These are phyloP conservation scores for Sisymbrium altissimum DNA, from an alignment of 345 rosid species.

Conservation along the genomic window DNA sequence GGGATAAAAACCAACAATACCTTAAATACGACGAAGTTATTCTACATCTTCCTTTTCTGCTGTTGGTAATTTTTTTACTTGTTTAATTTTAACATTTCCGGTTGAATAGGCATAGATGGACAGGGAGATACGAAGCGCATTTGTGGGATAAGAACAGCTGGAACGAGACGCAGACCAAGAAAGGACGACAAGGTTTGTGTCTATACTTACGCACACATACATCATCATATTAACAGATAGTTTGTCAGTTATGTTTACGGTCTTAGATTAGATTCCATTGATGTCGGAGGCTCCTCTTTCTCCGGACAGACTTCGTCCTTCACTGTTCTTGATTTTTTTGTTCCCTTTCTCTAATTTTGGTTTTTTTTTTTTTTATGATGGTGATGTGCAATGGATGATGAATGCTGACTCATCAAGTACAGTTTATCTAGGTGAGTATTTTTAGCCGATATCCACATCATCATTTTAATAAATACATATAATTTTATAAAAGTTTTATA, in stretches of 20 bases:
- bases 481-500: not conserved
- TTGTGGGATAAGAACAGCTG: conserved; percentile 85
- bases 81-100: not conserved
- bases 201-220: not conserved
- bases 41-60: not conserved
- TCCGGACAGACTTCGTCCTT: conserved; percentile 5
- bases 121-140: conserved; percentile 83
- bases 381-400: conserved; percentile 38
- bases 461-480: not conserved
- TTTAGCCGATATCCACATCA: conserved; percentile 3
- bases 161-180: conserved; percentile 81
- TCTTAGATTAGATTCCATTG: conserved; percentile 14
- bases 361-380: conserved; percentile 21
- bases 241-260: not conserved
- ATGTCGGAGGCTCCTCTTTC: conserved; percentile 10
- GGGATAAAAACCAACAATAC: not conserved
- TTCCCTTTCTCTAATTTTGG: not conserved
- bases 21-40: conserved; percentile 4
- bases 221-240: not conserved
- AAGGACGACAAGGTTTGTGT: conserved; percentile 72
- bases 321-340: conserved; percentile 6
- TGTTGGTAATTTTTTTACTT: not conserved
- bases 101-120: conserved; percentile 71
- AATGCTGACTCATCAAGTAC: conserved; percentile 37
- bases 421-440: conserved; percentile 39